A percentile compares a stretch with the other conserved stretches of the same genome.
Conservation (phyloP, 345 rosid genomes). For the Acer negundo region DNA sequence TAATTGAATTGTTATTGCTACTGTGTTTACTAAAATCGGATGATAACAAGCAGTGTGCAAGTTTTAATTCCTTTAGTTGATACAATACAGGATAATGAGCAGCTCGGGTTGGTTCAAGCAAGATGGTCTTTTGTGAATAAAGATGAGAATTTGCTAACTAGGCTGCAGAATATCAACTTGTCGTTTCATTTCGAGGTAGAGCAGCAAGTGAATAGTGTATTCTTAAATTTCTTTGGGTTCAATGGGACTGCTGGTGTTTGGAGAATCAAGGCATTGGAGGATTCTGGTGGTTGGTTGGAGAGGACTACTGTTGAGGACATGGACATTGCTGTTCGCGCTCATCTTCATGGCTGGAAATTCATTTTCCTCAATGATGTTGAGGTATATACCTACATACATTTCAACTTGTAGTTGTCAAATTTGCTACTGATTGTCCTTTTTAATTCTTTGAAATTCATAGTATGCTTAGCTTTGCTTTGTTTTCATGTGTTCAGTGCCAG, state of each 20-base stretch:
- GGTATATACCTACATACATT: constrained; percentile 39
- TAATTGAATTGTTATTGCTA: constrained; percentile 10
- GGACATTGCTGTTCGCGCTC: constrained; percentile 98
- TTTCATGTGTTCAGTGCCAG: constrained; percentile 58
- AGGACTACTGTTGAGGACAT: constrained; percentile 97
- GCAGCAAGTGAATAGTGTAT: constrained; percentile 89
- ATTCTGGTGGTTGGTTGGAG: constrained; percentile 96
- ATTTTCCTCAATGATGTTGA: constrained; percentile 83
- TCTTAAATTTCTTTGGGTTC: constrained; percentile 87
- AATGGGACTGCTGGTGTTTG: constrained; percentile 98
- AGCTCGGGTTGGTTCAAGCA: constrained; percentile 83
- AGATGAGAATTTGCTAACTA: constrained; percentile 85
- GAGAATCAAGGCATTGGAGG: constrained; percentile 94
- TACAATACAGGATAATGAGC: constrained; percentile 67
- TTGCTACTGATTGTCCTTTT: neutral
- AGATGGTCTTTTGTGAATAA: constrained; percentile 96
- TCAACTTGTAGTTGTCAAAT: neutral
- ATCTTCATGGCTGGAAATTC: constrained; percentile 92
- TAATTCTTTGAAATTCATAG: constrained; percentile 4
- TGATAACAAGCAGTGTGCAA: neutral
- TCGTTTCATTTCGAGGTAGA: constrained; percentile 95
- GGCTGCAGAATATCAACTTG: constrained; percentile 85
- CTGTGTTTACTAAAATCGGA: neutral
- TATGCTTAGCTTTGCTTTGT: neutral
- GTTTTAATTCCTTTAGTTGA: constrained; percentile 1